Percentiles rank a stretch among this genome's conserved stretches.
Conservation (phyloP, 225 moss, liverwort and hornwort genomes). For the Antitrichia curtipendula region DNA sequence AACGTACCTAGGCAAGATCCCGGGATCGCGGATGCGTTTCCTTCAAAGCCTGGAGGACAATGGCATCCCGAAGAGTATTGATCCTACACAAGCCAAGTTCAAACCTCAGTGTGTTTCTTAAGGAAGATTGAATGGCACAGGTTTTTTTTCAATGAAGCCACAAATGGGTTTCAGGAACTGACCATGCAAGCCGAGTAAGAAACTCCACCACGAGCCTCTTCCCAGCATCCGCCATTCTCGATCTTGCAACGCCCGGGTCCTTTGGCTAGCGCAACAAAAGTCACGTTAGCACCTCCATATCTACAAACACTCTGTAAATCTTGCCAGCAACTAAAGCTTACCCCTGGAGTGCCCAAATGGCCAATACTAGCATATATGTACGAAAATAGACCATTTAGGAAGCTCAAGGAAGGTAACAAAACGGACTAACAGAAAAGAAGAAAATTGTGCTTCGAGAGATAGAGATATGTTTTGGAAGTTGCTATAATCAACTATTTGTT, state of each 20-base stretch:
- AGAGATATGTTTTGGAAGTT: background rate
- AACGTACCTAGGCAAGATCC: slow-evolving; percentile 31
- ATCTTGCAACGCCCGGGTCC: slow-evolving; percentile 88
- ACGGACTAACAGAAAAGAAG: background rate
- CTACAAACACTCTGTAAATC: background rate
- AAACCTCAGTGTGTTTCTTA: background rate
- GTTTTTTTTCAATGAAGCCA: background rate
- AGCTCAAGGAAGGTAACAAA: background rate
- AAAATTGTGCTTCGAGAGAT: background rate
- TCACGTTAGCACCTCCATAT: background rate
- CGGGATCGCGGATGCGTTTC: slow-evolving; percentile 7
- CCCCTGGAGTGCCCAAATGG: background rate
- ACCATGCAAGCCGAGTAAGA: slow-evolving; percentile 56
- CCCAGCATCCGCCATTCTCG: slow-evolving; percentile 80
- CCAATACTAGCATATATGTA: background rate
- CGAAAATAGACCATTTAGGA: background rate
- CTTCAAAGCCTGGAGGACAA: slow-evolving; percentile 71
- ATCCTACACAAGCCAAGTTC: slow-evolving; percentile 4
- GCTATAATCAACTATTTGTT: background rate
- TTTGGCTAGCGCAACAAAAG: slow-evolving; percentile 19
- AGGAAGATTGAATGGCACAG: background rate
- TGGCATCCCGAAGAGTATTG: slow-evolving; percentile 32
- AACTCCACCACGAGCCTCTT: slow-evolving; percentile 1
- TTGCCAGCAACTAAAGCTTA: background rate
- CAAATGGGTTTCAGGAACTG: background rate